Percentiles rank a stretch among this genome's conserved stretches.
Conservation (phyloP, 148 eudicot genomes). For the Amaranthus cruentus region DNA sequence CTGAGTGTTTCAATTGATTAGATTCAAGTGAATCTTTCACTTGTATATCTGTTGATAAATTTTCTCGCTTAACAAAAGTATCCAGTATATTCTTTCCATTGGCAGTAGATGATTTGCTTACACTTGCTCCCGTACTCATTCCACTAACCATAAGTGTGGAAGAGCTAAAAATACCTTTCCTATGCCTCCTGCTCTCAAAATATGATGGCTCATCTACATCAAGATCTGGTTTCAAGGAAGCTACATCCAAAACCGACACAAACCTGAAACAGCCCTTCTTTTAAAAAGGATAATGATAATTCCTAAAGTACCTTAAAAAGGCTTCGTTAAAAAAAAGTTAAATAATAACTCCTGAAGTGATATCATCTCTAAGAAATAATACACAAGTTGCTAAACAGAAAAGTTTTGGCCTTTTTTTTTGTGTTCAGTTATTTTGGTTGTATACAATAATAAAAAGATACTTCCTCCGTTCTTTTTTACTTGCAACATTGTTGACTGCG, state of each 20-base stretch:
- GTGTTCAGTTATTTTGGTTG: background rate
- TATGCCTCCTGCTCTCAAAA: conserved; percentile 27
- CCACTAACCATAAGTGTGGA: conserved; percentile 80
- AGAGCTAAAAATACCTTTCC: conserved; percentile 55
- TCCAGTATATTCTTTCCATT: conserved; percentile 28
- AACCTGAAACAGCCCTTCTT: conserved; percentile 47
- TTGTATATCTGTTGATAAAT: conserved; percentile 17
- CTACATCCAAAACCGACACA: conserved; percentile 81
- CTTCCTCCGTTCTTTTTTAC: too few species aligned
- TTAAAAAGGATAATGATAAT: conserved; percentile 4
- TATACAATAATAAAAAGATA: background rate
- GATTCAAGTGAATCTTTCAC: conserved; percentile 19
- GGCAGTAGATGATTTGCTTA: conserved; percentile 24
- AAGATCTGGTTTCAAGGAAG: conserved; percentile 77
- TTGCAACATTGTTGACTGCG: too few species aligned
- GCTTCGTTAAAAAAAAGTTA: background rate
- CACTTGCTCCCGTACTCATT: conserved; percentile 34
- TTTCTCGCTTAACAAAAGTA: conserved; percentile 24
- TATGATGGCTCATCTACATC: conserved; percentile 36
- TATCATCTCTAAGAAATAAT: background rate
- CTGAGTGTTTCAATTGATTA: conserved; percentile 25
- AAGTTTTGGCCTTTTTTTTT: background rate
- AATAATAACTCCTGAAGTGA: background rate
- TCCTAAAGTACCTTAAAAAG: background rate
- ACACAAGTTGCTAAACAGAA: background rate